These are phyloP conservation scores for Cubamyces lactineus DNA, from an alignment of 768 basidiomycete species.

Conservation along the genomic window DNA sequence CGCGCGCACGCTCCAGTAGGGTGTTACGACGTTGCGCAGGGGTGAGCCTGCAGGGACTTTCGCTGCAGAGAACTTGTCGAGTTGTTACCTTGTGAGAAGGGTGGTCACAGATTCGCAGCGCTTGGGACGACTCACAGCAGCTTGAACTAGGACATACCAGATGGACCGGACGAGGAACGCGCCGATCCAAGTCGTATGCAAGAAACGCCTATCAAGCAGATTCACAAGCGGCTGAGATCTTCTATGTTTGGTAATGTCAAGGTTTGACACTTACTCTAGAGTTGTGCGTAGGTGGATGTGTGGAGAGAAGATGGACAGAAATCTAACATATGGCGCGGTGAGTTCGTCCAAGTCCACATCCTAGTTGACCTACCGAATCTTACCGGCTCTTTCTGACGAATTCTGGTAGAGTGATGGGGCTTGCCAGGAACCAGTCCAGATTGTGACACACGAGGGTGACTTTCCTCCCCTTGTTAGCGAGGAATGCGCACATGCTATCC, in stretches of 20 bases:
- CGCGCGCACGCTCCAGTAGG: conserved; percentile 50
- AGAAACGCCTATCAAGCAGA: conserved; percentile 46
- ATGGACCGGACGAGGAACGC: conserved; percentile 50
- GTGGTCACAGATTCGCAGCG: not conserved
- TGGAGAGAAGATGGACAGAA: conserved; percentile 53
- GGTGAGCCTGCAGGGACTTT: conserved; percentile 52
- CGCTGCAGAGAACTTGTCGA: conserved; percentile 36
- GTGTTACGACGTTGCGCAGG: conserved; percentile 43
- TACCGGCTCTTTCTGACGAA: conserved; percentile 65
- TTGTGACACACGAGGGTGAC: conserved; percentile 56
- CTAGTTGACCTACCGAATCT: not conserved
- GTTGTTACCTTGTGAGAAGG: not conserved
- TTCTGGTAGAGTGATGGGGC: conserved; percentile 49
- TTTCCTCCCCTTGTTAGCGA: conserved; percentile 50
- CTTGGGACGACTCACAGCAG: not conserved
- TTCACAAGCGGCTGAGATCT: not conserved
- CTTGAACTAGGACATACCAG: conserved; percentile 42
- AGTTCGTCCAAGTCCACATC: not conserved
- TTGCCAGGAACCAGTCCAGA: conserved; percentile 53
- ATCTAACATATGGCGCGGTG: conserved; percentile 37
- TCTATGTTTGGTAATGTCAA: not conserved
- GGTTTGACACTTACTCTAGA: conserved; percentile 50
- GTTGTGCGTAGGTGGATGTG: conserved; percentile 51
- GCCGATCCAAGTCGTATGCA: conserved; percentile 63
- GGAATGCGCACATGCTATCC: conserved; percentile 41